phyloP scores from a whole-genome alignment of 73 alveolate species.

The Stentor roeselii region DNA sequence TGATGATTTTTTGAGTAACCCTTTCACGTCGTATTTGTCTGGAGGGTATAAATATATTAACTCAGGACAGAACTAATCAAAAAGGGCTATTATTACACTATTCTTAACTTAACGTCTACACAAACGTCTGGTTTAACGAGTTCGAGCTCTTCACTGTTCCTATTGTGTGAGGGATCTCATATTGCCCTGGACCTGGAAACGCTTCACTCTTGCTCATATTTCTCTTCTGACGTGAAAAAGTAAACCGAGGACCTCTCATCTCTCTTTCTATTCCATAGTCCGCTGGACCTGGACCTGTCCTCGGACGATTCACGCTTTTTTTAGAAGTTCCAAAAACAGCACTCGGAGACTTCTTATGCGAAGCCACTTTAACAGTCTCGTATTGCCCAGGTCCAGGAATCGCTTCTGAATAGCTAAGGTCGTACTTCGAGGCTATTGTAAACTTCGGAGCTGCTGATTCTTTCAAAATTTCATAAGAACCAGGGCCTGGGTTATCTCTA shows the following conservation, averaged over 20 bases:
- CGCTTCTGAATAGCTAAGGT: background rate
- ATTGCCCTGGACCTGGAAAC: background rate
- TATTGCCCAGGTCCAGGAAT: conserved; percentile 20
- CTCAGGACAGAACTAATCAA: too few relatives aligned
- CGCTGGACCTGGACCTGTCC: conserved; percentile 9
- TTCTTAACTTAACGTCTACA: too few relatives aligned
- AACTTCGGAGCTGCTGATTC: background rate
- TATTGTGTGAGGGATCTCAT: background rate
- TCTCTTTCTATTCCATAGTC: background rate
- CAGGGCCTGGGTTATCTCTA: conserved; percentile 15
- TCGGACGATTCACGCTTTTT: background rate
- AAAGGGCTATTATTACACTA: too few relatives aligned
- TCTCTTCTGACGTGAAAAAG: background rate
- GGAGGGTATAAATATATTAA: too few relatives aligned
- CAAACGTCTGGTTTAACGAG: too few relatives aligned
- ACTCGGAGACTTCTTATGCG: background rate
- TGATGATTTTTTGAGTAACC: too few relatives aligned
- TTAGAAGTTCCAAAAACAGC: conserved; percentile 1
- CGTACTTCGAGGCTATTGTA: background rate
- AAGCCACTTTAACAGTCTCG: background rate
- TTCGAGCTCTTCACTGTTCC: too few relatives aligned
- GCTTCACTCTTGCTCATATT: background rate
- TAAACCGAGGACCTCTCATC: background rate
- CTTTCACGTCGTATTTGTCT: too few relatives aligned
- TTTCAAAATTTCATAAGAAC: background rate